These are phyloP conservation scores for Sclerotinia borealis DNA, from an alignment of 2,329 filamentous ascomycete genomes.

Conservation along the genomic window DNA sequence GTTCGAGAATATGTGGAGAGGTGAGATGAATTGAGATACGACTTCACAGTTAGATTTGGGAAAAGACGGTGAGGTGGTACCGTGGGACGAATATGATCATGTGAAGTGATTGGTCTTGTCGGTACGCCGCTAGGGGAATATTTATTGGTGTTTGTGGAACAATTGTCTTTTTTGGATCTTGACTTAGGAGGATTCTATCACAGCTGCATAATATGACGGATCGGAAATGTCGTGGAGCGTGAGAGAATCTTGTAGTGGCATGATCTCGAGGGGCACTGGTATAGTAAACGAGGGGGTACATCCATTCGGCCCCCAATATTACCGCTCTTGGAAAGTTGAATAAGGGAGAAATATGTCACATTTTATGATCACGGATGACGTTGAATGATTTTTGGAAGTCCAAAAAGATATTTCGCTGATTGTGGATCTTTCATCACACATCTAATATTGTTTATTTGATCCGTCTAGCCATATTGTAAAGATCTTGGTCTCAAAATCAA, in stretches of 20 bases:
- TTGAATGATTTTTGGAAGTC: neutral
- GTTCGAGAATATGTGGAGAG: neutral
- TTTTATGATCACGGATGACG: neutral
- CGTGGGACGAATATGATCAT: slow-evolving; percentile 12
- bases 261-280: slow-evolving; percentile 2
- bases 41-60: neutral
- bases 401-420: neutral
- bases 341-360: slow-evolving; percentile 6
- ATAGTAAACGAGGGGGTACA: slow-evolving; percentile 1
- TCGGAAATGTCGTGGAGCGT: neutral
- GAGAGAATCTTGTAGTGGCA: slow-evolving; percentile 2
- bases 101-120: slow-evolving; percentile 8
- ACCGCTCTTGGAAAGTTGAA: neutral
- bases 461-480: neutral
- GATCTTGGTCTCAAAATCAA: neutral
- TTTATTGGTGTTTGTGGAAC: slow-evolving; percentile 5
- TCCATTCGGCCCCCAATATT: slow-evolving; percentile 7
- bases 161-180: neutral
- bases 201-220: slow-evolving; percentile 1
- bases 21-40: neutral
- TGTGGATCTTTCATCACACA: neutral
- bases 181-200: slow-evolving; percentile 4
- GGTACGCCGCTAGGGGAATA: slow-evolving; percentile 5
- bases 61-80: neutral
- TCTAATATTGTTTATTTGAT: neutral